Evolutionary conservation across 768 basidiomycete species (phyloP).

Genomic region (Auricularia cornea): DNA sequence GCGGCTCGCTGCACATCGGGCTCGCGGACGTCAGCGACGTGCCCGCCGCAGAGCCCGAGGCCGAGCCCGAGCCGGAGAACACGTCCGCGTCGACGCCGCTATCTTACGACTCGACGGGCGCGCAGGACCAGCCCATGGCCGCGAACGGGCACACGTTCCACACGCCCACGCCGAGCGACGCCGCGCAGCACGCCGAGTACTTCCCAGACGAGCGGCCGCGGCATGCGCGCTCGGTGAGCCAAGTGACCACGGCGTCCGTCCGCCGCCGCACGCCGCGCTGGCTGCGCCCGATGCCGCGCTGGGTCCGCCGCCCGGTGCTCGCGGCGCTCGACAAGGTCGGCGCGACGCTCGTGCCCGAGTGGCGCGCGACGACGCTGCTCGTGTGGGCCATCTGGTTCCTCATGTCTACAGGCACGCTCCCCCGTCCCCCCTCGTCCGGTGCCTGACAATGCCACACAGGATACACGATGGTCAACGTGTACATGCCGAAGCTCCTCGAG

Average conservation of each 20-base stretch:
- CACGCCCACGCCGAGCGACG: constrained; percentile 13
- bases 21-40: constrained; percentile 59
- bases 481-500: constrained; percentile 79
- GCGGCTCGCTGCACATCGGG: constrained; percentile 55
- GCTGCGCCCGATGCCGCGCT: constrained; percentile 39
- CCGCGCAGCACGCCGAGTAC: not conserved
- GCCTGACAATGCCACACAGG: constrained; percentile 32
- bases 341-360: constrained; percentile 67
- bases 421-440: not conserved
- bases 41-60: not conserved
- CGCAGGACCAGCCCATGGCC: constrained; percentile 17
- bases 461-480: constrained; percentile 92
- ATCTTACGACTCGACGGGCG: constrained; percentile 19
- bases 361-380: constrained; percentile 66
- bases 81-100: not conserved
- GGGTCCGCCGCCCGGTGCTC: constrained; percentile 48
- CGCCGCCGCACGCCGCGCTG: constrained; percentile 32
- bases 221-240: not conserved
- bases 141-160: constrained; percentile 17
- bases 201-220: not conserved
- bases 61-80: not conserved
- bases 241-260: not conserved
- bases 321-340: constrained; percentile 62
- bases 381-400: constrained; percentile 73
- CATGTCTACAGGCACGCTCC: constrained; percentile 61